Evolutionary conservation across 257 asterid genomes (phyloP), one percentile per base, ranked within the genome.

Genomic region (Rehmannia glutinosa): DNA sequence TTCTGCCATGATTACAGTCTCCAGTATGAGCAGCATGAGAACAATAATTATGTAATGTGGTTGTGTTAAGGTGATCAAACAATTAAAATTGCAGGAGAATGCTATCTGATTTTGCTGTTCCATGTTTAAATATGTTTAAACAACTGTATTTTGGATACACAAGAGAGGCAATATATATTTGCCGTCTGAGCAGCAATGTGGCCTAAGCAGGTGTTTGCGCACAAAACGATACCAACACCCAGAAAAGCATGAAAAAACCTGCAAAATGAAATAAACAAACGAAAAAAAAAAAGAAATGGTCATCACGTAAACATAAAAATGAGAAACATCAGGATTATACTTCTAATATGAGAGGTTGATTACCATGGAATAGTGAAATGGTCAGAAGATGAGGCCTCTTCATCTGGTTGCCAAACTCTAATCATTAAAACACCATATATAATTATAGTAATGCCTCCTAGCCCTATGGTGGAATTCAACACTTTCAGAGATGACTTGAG

Each of bases 231-330:
- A 5, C 95, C 95, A 62, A 82, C 71, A 9, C 80, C 82, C 65
- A 84, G 77, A 64, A 82, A 79, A 25, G 81, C 89, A 68, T 80
- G 88, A 68, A 82, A 76, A 19, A 76, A 80, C 91, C 91, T 87
- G 88, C 75, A 66, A 66, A 32, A 15, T 32, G 8, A 3, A 32
- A 3, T 1, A 32, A 8, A 32, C 8, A 3, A 32, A 32, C n/a
- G n/a, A n/a, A n/a, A n/a, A n/a, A n/a, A n/a, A n/a, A n/a, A n/a
- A n/a, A n/a, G n/a, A n/a, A n/a, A n/a, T n/a, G n/a, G n/a, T 46
- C 52, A 6, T 45, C 23, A 17, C 8, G 16, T 45, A n/a, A n/a
- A n/a, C n/a, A n/a, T n/a, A n/a, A n/a, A n/a, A n/a, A n/a, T n/a
- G n/a, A n/a, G n/a, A n/a, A n/a, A n/a, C n/a, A n/a, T n/a, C n/a